Evolutionary conservation across 768 basidiomycete species (phyloP), one percentile per base, ranked within the genome.

Genomic region (Saitozyma podzolica): DNA sequence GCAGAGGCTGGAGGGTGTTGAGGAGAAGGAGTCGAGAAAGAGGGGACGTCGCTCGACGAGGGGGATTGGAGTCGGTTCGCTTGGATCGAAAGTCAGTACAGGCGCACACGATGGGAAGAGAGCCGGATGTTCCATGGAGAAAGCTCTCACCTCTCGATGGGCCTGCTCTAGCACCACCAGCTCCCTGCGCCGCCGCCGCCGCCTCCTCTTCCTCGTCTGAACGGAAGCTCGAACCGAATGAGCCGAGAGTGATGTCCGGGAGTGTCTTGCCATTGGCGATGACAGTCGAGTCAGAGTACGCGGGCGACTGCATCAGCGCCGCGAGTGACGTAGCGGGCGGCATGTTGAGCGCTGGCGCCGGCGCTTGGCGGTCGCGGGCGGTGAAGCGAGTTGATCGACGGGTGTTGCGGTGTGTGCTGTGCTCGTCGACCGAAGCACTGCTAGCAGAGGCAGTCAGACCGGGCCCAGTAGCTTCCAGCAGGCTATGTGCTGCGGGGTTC

Each of bases 191-290:
- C 39, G 54, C 51, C 17, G 17, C 43, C 9, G 59, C 50, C n/a
- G 61, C 40, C 57, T 56, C 62, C n/a, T 72, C 70, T 41, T 72
- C 69, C 17, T 76, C 72, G 11, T 73, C 72, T 20, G 72, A 73
- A 42, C 70, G 50, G 62, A 76, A 76, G 42, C 69, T 70, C 11
- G 74, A 76, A 11, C 72, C 74, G 1, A 76, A 50, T 5, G 72
- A 73, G 40, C 70, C 74, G 6, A 76, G 66, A 4, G 74, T 69
- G 11, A 76, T 68, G 54, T 76, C 74, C 19, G 72, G 74, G 47
- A 76, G 48, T 2, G 74, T 76, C 65, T 68, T 68, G 16, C 74
- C 74, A 40, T 69, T 47, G 4, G 63, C 64, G n/a, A 66, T 43
- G 60, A 73, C 47, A 7, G 74, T 76, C n/a, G 74, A 70, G 52